Base-by-base conservation (phyloP, 176 grass and related monocot species). In the Zizania latifolia region DNA sequence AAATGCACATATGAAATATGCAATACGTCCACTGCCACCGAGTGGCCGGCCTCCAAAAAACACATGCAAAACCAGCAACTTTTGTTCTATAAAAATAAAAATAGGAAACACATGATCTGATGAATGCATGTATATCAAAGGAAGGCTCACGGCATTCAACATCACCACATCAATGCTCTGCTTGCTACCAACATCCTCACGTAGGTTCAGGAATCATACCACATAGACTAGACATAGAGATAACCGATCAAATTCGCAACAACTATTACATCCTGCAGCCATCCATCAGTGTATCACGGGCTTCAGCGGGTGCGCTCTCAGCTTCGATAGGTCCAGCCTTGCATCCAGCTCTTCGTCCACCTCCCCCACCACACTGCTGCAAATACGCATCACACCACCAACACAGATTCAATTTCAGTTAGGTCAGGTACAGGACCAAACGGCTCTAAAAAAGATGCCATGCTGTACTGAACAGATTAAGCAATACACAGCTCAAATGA, bases 311-410 rank as follows among this genome's bases (percentile, higher is more conserved):
- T 93, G 91, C 16, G 84, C 95, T 72, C 91, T 92, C 23, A 98
- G 72, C 67, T 81, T 86, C 2, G 86, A 94, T 62, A 98, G 53
- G 28, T 98, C 91, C 74, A 94, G 54, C 21, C 81, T 89, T 50
- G 86, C 78, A 64, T 98, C 91, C 56, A 98, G 64, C 19, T 94
- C 91, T 83, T 94, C 94, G 53, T 94, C 94, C n/a, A 94, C 64
- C 81, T 94, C 94, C 45, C 91, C 89, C 16, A 98, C 95, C 19
- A 94, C 84, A 23, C 89, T 83, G 87, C 91, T 98, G 84, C 37
- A 83, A 21, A 70, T 45, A 13, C 56, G 5, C 1, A 9, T n/a
- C 74, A 57, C 12, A 75, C 21, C 11, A 35, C 2, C n/a, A 51
- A 23, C 28, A 31, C 4, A 2, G 73, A 40, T 36, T 60, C 57